These are phyloP conservation scores for Verticillium alfalfae DNA, from an alignment of 2,329 filamentous ascomycete species.

Conservation along the genomic window DNA sequence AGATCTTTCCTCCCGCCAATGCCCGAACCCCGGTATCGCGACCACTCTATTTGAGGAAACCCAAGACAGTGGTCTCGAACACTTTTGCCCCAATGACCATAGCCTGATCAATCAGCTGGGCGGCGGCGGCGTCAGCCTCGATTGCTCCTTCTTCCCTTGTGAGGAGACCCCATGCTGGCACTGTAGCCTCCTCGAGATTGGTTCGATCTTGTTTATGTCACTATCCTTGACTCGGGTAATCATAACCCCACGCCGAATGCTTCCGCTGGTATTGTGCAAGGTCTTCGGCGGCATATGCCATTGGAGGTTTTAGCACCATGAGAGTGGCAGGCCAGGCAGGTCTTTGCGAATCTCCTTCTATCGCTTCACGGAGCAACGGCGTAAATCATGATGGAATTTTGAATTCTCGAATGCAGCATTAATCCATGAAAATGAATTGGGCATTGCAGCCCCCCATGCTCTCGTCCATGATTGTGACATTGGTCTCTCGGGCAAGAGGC, in stretches of 20 bases:
- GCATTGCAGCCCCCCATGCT: constrained; percentile 2
- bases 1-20: constrained; percentile 5
- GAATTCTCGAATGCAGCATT: constrained; percentile 19
- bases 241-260: constrained; percentile 18
- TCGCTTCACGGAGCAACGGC: constrained; percentile 18
- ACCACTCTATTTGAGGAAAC: constrained; percentile 10
- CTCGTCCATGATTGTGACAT: no score
- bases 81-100: constrained; percentile 9
- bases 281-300: constrained; percentile 16
- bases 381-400: constrained; percentile 20
- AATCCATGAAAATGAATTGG: constrained; percentile 24
- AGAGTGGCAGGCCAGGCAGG: constrained; percentile 16
- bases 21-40: constrained; percentile 9
- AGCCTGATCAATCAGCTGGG: constrained; percentile 13
- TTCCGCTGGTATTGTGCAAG: constrained; percentile 12
- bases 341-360: constrained; percentile 16
- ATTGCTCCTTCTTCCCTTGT: constrained; percentile 19
- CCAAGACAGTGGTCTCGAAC: constrained; percentile 9
- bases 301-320: constrained; percentile 18
- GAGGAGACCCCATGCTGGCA: constrained; percentile 16
- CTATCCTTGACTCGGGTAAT: constrained; percentile 13
- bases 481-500: no score
- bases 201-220: constrained; percentile 15
- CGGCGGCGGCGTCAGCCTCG: constrained; percentile 19
- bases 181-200: constrained; percentile 8